Percentiles rank a stretch among this genome's conserved stretches.
These are phyloP conservation scores for Cylindrotheca fusiformis DNA, from an alignment of 108 stramenopile genomes.

Conservation along the genomic window DNA sequence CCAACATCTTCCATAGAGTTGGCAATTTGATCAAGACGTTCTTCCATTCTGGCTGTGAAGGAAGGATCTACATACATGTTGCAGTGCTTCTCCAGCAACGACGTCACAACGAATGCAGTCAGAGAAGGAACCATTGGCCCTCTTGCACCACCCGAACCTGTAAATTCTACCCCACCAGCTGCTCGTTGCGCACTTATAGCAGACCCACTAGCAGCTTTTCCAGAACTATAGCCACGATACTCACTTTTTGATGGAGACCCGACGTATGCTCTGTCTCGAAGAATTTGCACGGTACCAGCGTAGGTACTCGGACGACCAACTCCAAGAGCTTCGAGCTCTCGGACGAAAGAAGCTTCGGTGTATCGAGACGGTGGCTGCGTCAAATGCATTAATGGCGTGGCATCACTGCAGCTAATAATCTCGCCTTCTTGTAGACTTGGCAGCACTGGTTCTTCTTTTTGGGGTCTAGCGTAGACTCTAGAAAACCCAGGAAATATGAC, in stretches of 20 bases:
- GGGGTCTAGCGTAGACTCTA: conserved; percentile 20
- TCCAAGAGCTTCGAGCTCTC: conserved; percentile 72
- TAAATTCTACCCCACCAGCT: conserved; percentile 51
- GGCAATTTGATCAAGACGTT: conserved; percentile 51
- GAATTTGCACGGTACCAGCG: conserved; percentile 57
- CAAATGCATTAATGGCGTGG: conserved; percentile 22
- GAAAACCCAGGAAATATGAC: conserved; percentile 54
- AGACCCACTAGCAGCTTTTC: conserved; percentile 22
- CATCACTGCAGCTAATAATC: conserved; percentile 19
- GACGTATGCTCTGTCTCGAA: conserved; percentile 66
- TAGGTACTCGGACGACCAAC: conserved; percentile 86
- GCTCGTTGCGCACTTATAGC: conserved; percentile 49
- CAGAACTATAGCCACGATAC: background rate
- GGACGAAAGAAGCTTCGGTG: conserved; percentile 73
- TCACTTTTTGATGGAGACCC: conserved; percentile 32
- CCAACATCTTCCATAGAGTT: conserved; percentile 30
- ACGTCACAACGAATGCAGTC: conserved; percentile 63
- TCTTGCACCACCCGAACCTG: conserved; percentile 23
- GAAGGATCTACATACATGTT: conserved; percentile 63
- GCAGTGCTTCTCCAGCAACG: conserved; percentile 60
- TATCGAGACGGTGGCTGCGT: conserved; percentile 67
- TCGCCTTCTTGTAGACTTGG: conserved; percentile 47
- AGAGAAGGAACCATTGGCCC: conserved; percentile 64
- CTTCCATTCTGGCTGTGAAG: conserved; percentile 78
- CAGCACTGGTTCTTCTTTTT: conserved; percentile 14